A percentile compares a stretch with the other conserved stretches of the same genome.
Evolutionary conservation across 805 yeast species (phyloP).

Genomic region (Starmerella lactis-condensi): DNA sequence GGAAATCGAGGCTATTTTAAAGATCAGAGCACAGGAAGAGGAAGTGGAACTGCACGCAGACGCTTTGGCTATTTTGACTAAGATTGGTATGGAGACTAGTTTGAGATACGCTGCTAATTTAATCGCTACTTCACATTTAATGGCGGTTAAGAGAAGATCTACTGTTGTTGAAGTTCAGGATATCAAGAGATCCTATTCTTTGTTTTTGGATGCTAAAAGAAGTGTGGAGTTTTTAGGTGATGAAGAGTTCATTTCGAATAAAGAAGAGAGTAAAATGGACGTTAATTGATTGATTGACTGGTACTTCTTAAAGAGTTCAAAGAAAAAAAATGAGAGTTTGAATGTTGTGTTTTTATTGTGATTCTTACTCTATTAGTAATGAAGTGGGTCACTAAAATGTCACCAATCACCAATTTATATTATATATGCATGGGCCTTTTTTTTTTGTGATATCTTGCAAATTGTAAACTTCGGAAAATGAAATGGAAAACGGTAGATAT

Average conservation of each 20-base stretch:
- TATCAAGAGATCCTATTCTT: slow-evolving; percentile 66
- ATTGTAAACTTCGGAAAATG: no score
- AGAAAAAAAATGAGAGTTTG: no score
- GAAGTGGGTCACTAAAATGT: no score
- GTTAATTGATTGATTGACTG: slow-evolving; percentile 16
- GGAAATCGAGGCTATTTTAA: slow-evolving; percentile 69
- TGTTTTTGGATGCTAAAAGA: slow-evolving; percentile 77
- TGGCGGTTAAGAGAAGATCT: slow-evolving; percentile 65
- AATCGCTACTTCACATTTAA: slow-evolving; percentile 73
- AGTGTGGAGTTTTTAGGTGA: slow-evolving; percentile 57
- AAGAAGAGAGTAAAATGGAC: slow-evolving; percentile 8
- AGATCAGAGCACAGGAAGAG: slow-evolving; percentile 85
- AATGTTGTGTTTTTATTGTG: no score
- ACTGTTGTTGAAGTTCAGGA: slow-evolving; percentile 56
- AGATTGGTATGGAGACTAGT: slow-evolving; percentile 77
- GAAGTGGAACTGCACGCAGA: slow-evolving; percentile 69
- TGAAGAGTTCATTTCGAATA: no score
- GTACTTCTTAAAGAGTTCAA: no score
- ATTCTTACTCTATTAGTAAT: no score
- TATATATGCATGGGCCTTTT: no score
- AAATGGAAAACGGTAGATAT: no score
- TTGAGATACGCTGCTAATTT: slow-evolving; percentile 83
- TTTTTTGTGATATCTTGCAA: no score
- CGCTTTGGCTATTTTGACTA: slow-evolving; percentile 71
- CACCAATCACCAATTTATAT: no score